These are phyloP conservation scores for Colletotrichum gloeosporioides DNA, from an alignment of 2,329 filamentous ascomycete species.

Conservation along the genomic window DNA sequence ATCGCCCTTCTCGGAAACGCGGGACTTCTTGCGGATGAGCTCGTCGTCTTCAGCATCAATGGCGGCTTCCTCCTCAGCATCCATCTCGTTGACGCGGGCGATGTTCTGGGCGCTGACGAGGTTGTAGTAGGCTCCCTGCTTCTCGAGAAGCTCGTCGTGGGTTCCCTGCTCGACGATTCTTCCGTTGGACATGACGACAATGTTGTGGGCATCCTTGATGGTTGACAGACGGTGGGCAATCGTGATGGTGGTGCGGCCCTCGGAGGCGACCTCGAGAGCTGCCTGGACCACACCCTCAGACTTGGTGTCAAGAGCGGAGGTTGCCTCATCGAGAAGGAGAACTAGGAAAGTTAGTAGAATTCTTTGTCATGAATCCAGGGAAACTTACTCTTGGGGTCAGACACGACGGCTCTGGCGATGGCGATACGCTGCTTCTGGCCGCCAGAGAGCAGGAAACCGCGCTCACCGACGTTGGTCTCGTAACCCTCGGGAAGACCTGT, in stretches of 20 bases:
- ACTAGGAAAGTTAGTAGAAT: conserved; percentile 46
- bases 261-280: conserved; percentile 83
- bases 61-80: conserved; percentile 54
- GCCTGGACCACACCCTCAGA: conserved; percentile 95
- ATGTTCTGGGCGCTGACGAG: conserved; percentile 91
- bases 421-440: conserved; percentile 98
- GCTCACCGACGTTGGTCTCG: conserved; percentile 93
- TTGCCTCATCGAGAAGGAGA: conserved; percentile 92
- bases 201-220: conserved; percentile 93
- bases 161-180: conserved; percentile 92
- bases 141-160: conserved; percentile 78
- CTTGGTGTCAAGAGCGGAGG: conserved; percentile 90
- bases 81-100: conserved; percentile 61
- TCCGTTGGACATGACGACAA: conserved; percentile 88
- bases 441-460: conserved; percentile 89
- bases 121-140: conserved; percentile 76
- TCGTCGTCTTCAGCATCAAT: conserved; percentile 55
- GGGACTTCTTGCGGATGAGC: conserved; percentile 53
- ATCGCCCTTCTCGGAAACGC: conserved; percentile 42
- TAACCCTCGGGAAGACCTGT: conserved; percentile 83
- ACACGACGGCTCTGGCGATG: conserved; percentile 89
- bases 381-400: conserved; percentile 76
- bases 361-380: conserved; percentile 1
- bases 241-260: conserved; percentile 91
- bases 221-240: conserved; percentile 96